Conservation (phyloP, 306 rosid genomes). For the Pyrus bretschneideri region DNA sequence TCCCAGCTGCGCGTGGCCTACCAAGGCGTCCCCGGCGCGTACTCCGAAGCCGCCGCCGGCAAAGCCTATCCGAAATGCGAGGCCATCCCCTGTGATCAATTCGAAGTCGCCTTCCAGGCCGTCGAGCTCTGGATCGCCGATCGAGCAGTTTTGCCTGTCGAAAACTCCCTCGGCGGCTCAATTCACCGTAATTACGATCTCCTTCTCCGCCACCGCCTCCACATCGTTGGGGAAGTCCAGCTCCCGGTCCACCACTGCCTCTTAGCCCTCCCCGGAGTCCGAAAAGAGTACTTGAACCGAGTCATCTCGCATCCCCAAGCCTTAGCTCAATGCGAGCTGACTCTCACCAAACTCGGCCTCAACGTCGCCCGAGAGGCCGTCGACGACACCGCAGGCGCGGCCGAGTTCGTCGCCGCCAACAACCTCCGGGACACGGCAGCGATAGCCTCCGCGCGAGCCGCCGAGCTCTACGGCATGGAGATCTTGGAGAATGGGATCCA, state of each 20-base stretch:
- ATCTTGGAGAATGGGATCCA: slow-evolving; percentile 79
- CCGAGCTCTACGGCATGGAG: slow-evolving; percentile 67
- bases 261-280: slow-evolving; percentile 68
- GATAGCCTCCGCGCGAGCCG: slow-evolving; percentile 82
- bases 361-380: slow-evolving; percentile 88
- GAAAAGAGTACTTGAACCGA: slow-evolving; percentile 66
- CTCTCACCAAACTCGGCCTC: slow-evolving; percentile 74
- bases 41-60: slow-evolving; percentile 94
- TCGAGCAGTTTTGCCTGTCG: slow-evolving; percentile 82
- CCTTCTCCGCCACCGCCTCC: slow-evolving; percentile 94
- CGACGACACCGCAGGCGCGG: slow-evolving; percentile 95
- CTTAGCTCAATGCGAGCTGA: slow-evolving; percentile 74
- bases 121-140: slow-evolving; percentile 98
- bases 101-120: slow-evolving; percentile 92
- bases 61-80: slow-evolving; percentile 92
- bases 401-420: slow-evolving; percentile 62
- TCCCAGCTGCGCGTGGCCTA: slow-evolving; percentile 79
- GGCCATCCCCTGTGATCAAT: slow-evolving; percentile 95
- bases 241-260: slow-evolving; percentile 95
- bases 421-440: slow-evolving; percentile 80
- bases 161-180: slow-evolving; percentile 93
- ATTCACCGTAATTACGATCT: slow-evolving; percentile 94
- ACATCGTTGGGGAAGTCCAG: slow-evolving; percentile 95
- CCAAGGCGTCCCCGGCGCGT: slow-evolving; percentile 96
- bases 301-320: slow-evolving; percentile 97